Base-by-base conservation (phyloP, 1,284 basidiomycete genomes). In the Leccinum variabile region DNA sequence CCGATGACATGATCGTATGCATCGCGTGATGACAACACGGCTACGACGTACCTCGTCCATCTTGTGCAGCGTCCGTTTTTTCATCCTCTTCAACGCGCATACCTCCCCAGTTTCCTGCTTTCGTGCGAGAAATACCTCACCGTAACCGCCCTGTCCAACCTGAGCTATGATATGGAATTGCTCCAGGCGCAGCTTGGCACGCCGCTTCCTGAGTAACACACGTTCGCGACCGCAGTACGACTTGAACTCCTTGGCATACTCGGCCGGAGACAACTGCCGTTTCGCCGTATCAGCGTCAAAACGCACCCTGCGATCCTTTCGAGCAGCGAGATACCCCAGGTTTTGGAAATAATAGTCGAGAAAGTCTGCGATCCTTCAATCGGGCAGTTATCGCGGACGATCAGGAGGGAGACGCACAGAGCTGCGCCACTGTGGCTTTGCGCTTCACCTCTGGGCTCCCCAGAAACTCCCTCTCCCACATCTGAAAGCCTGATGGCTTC, bases 91-190 rank as follows among this genome's bases (percentile, higher is more conserved):
- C 61, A 98, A 78, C 2, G 96, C 95, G 67, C 95, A 97, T 7
- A 98, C 91, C 75, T 98, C 94, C 44, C 93, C 91, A 0, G 95
- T 92, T 68, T 97, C 95, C 67, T 91, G 85, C 75, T 97, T 97
- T 54, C 95, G 82, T 4, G 96, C 95, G 50, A 98, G 81, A 74
- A 91, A 98, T 33, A 98, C 95, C 67, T 97, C 95, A 9, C 96
- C 96, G 77, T 97, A 98, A 2, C 95, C 95, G 22, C 95, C 96
- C 79, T 98, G 96, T 2, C 96, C 95, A 57, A 98, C 94, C 74
- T 98, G 96, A 1, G 94, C 94, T 68, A 98, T 95, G 75, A 97
- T 97, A 71, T 96, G 90, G 72, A 97, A 97, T 73, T 95, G 90
- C 63, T 97, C 91, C 44, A 97, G 86, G 65, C 87, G 84, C 59